phyloP scores from a whole-genome alignment of 148 eudicot genomes.

The Talinum fruticosum region DNA sequence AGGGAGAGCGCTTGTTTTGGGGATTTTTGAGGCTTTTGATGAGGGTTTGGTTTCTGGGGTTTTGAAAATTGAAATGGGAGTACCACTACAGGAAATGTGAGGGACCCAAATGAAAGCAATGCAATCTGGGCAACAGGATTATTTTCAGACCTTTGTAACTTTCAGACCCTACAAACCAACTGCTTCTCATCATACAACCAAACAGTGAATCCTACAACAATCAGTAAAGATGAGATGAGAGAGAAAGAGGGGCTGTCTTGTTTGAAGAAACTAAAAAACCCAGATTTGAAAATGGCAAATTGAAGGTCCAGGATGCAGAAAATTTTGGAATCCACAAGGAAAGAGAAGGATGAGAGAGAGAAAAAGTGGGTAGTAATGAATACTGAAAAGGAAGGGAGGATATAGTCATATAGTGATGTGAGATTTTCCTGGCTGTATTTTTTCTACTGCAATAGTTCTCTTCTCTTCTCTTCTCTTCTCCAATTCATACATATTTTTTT shows the following conservation, averaged over 20 bases:
- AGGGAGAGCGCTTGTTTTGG: background rate
- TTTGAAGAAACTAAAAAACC: background rate
- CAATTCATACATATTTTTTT: too few species aligned
- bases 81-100: background rate
- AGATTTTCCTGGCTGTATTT: background rate
- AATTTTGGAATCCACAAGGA: background rate
- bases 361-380: background rate
- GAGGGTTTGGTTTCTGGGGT: constrained; percentile 12
- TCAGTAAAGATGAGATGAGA: background rate
- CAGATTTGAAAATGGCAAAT: background rate
- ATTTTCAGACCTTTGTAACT: background rate
- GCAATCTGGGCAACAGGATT: constrained; percentile 2
- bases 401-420: background rate
- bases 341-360: background rate
- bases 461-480: too few species aligned
- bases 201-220: background rate
- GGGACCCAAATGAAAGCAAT: constrained; percentile 9
- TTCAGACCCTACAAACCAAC: background rate
- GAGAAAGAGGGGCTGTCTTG: background rate
- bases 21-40: constrained; percentile 9
- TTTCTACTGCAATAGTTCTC: too few species aligned
- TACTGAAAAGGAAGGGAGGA: background rate
- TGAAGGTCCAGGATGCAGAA: background rate
- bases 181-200: background rate
- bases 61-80: constrained; percentile 9